Percentiles rank a stretch among this genome's conserved stretches.
Conservation (phyloP, 805 yeast genomes). For the Barnettozyma sp. region DNA sequence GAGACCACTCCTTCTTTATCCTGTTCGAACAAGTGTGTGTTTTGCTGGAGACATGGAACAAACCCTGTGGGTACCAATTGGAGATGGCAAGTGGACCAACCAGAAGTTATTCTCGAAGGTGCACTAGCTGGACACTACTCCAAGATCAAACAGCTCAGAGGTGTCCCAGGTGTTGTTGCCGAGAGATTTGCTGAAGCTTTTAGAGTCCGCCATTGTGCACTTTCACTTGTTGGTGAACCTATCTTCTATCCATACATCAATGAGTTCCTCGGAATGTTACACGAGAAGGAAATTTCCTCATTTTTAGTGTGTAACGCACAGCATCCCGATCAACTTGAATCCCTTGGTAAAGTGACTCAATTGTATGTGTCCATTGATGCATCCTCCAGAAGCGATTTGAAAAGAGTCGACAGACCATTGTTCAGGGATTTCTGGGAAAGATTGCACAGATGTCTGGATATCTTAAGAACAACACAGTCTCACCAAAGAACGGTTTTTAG, state of each 20-base stretch:
- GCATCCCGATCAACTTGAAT: constrained; percentile 78
- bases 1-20: constrained; percentile 92
- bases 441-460: constrained; percentile 71
- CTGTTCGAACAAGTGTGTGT: constrained; percentile 92
- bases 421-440: constrained; percentile 93
- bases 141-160: constrained; percentile 89
- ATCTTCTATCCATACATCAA: constrained; percentile 89
- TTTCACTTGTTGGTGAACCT: constrained; percentile 91
- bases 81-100: constrained; percentile 94
- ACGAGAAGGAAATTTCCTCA: constrained; percentile 72
- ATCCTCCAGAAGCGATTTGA: constrained; percentile 72
- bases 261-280: constrained; percentile 75
- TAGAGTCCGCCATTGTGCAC: constrained; percentile 83
- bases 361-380: constrained; percentile 92
- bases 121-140: constrained; percentile 86
- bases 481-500: constrained; percentile 90
- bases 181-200: constrained; percentile 90
- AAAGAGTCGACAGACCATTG: constrained; percentile 81
- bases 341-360: constrained; percentile 75
- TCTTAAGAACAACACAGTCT: constrained; percentile 60
- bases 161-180: constrained; percentile 89
- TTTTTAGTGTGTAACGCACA: constrained; percentile 94
- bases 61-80: constrained; percentile 94
- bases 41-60: constrained; percentile 97
- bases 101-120: constrained; percentile 75